These are phyloP conservation scores for Candida montana DNA, from an alignment of 805 yeast species.

Conservation along the genomic window DNA sequence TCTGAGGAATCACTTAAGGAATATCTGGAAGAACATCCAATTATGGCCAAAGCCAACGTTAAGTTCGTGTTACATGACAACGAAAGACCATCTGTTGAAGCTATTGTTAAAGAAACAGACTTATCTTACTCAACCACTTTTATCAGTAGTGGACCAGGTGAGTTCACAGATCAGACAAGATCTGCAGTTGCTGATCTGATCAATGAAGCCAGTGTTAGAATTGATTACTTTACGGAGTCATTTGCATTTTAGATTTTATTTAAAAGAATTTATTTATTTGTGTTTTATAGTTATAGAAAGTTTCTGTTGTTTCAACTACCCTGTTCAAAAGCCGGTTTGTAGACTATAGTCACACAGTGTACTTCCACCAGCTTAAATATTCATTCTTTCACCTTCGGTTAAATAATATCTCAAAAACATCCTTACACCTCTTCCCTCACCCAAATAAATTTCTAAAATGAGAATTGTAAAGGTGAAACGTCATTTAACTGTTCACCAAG, in stretches of 20 bases:
- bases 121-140: slow-evolving; percentile 41
- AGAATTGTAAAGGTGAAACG: no score
- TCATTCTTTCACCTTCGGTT: no score
- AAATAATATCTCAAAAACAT: no score
- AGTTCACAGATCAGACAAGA: slow-evolving; percentile 54
- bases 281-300: no score
- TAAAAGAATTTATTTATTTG: neutral
- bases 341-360: no score
- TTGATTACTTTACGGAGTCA: slow-evolving; percentile 30
- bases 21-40: slow-evolving; percentile 2
- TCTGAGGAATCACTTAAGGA: slow-evolving; percentile 1
- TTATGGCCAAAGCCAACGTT: slow-evolving; percentile 1
- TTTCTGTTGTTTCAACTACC: no score
- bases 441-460: no score
- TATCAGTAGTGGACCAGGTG: slow-evolving; percentile 59
- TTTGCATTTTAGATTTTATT: slow-evolving; percentile 6
- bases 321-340: no score
- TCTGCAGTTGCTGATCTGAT: slow-evolving; percentile 39
- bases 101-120: slow-evolving; percentile 12
- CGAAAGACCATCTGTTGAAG: slow-evolving; percentile 13
- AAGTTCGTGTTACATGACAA: slow-evolving; percentile 4
- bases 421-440: neutral
- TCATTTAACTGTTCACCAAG: no score
- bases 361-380: no score
- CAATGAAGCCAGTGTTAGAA: slow-evolving; percentile 21